Conservation (phyloP, 306 rosid species). For the Prunus dulcis region DNA sequence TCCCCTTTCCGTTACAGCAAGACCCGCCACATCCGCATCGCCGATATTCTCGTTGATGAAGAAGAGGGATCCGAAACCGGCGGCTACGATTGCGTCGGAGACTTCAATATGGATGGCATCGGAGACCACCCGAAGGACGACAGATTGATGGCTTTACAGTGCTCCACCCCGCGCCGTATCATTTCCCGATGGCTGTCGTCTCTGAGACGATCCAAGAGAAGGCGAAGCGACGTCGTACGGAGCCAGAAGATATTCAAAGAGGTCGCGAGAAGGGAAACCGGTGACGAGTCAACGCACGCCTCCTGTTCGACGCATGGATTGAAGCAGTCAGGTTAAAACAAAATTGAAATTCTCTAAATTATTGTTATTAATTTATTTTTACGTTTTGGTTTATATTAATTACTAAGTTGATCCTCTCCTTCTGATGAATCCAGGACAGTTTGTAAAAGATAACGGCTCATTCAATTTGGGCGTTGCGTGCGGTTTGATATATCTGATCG, state of each 20-base stretch:
- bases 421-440: constrained; percentile 32
- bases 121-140: background rate
- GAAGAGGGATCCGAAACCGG: constrained; percentile 19
- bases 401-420: background rate
- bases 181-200: constrained; percentile 44
- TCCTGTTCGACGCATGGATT: constrained; percentile 24
- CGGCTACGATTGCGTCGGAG: constrained; percentile 11
- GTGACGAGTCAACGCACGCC: background rate
- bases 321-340: constrained; percentile 28
- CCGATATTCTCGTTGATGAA: constrained; percentile 49
- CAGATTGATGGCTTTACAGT: constrained; percentile 13
- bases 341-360: constrained; percentile 21
- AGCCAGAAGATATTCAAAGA: constrained; percentile 15
- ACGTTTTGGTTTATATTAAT: background rate
- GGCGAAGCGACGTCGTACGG: constrained; percentile 2
- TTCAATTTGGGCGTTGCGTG: constrained; percentile 84
- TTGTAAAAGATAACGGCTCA: constrained; percentile 36
- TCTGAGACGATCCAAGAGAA: constrained; percentile 36
- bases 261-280: constrained; percentile 5
- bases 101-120: constrained; percentile 33
- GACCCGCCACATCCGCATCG: constrained; percentile 41
- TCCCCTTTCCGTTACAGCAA: constrained; percentile 1
- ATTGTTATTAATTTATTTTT: background rate
- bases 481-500: constrained; percentile 62
- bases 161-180: constrained; percentile 53